Percentiles rank a stretch among this genome's conserved stretches.
Conservation (phyloP, 345 rosid genomes). For the Anacardium occidentale region DNA sequence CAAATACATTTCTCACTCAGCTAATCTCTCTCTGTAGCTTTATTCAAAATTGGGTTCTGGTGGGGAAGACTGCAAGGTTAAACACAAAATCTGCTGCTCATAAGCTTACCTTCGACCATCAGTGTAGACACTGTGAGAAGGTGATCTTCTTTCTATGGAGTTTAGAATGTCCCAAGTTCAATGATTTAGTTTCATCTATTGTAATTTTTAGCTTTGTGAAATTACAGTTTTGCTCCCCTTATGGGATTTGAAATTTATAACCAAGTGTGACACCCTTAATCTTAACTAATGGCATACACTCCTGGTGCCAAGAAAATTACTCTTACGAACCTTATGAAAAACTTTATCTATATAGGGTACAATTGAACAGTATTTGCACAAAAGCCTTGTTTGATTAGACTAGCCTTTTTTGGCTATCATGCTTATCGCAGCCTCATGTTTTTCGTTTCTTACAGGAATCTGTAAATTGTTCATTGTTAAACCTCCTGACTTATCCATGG, state of each 20-base stretch:
- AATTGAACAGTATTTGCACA: neutral
- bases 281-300: neutral
- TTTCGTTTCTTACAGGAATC: slow-evolving; percentile 52
- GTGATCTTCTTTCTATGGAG: slow-evolving; percentile 32
- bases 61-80: slow-evolving; percentile 75
- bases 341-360: neutral
- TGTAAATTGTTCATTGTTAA: slow-evolving; percentile 63
- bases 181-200: slow-evolving; percentile 7
- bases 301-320: neutral
- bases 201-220: neutral
- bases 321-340: neutral
- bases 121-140: slow-evolving; percentile 96
- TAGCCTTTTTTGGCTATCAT: neutral
- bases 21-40: slow-evolving; percentile 53
- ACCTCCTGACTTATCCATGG: slow-evolving; percentile 91
- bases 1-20: neutral
- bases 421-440: neutral
- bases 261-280: neutral
- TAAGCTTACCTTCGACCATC: slow-evolving; percentile 67
- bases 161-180: neutral
- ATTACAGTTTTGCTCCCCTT: neutral
- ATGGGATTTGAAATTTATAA: neutral
- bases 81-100: slow-evolving; percentile 66
- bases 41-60: slow-evolving; percentile 75
- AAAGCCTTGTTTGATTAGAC: neutral